Conservation (phyloP, 495 filamentous ascomycete genomes). For the Staphylotrichum tortipilum region DNA sequence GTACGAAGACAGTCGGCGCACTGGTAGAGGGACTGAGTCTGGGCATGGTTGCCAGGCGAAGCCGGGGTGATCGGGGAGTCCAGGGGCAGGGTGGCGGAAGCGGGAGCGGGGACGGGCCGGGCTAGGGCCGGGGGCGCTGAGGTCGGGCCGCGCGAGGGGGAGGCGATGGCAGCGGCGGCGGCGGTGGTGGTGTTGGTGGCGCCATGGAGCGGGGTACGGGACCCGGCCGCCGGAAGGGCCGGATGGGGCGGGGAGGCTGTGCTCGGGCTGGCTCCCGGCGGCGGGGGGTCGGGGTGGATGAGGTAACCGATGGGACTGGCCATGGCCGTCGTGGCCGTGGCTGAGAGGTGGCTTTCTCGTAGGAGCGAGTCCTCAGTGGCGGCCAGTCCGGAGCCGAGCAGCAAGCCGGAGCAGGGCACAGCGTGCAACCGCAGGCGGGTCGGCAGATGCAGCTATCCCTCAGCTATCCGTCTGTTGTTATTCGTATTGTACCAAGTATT, state of each 20-base stretch:
- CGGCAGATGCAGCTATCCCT: too few species aligned
- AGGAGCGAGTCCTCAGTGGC: too few species aligned
- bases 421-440: too few species aligned
- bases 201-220: neutral
- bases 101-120: neutral
- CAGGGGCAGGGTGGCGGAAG: too few species aligned
- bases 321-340: slow-evolving; percentile 2
- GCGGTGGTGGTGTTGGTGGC: too few species aligned
- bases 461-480: too few species aligned
- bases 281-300: slow-evolving; percentile 13
- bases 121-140: neutral
- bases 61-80: neutral
- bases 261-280: neutral
- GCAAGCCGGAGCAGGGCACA: too few species aligned
- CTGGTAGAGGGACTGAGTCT: slow-evolving; percentile 37
- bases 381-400: too few species aligned
- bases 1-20: slow-evolving; percentile 43
- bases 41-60: slow-evolving; percentile 14
- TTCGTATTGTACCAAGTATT: too few species aligned
- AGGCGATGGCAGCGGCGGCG: too few species aligned
- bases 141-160: neutral
- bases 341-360: too few species aligned
- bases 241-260: neutral
- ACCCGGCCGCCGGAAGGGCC: neutral
- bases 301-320: slow-evolving; percentile 23